A percentile compares a stretch with the other conserved stretches of the same genome.
Conservation (phyloP, 1,284 basidiomycete species). For the Apiotrichum sp. region DNA sequence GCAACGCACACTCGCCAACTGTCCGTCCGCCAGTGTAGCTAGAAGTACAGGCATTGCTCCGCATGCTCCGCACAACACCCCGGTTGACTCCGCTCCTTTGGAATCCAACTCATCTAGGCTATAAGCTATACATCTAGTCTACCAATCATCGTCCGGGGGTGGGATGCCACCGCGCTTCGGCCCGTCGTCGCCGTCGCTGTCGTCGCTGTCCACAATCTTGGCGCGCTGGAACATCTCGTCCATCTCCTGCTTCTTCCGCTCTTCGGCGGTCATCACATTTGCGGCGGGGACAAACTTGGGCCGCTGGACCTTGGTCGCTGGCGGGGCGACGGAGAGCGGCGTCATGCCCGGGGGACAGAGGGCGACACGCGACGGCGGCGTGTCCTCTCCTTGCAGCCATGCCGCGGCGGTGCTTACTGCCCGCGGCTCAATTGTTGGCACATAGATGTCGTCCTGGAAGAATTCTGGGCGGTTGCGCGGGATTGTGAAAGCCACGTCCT, state of each 20-base stretch:
- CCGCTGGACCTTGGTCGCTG: conserved; percentile 20
- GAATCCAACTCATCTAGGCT: too few relatives aligned
- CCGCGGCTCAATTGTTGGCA: conserved; percentile 33
- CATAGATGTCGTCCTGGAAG: conserved; percentile 53
- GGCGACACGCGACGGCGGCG: conserved; percentile 16
- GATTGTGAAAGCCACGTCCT: conserved; percentile 48
- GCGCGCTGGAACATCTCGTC: conserved; percentile 42
- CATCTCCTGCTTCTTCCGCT: conserved; percentile 40
- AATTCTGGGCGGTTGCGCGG: conserved; percentile 48
- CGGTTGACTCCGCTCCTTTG: too few relatives aligned
- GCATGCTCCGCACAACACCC: too few relatives aligned
- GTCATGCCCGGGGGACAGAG: conserved; percentile 46
- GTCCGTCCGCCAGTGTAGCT: too few relatives aligned
- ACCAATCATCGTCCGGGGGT: conserved; percentile 43
- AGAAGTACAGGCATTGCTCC: too few relatives aligned
- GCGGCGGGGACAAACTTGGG: conserved; percentile 40
- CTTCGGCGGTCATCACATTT: conserved; percentile 38
- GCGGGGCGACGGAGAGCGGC: conserved; percentile 36
- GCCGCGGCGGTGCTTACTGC: conserved; percentile 17
- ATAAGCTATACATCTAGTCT: not conserved
- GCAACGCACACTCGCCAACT: too few relatives aligned
- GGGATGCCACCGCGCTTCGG: conserved; percentile 13
- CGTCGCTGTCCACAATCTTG: conserved; percentile 33
- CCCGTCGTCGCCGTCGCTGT: conserved; percentile 30
- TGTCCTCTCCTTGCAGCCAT: conserved; percentile 40